Percentiles rank a stretch among this genome's conserved stretches.
phyloP scores from a whole-genome alignment of 768 basidiomycete genomes.

The Trametes maxima region DNA sequence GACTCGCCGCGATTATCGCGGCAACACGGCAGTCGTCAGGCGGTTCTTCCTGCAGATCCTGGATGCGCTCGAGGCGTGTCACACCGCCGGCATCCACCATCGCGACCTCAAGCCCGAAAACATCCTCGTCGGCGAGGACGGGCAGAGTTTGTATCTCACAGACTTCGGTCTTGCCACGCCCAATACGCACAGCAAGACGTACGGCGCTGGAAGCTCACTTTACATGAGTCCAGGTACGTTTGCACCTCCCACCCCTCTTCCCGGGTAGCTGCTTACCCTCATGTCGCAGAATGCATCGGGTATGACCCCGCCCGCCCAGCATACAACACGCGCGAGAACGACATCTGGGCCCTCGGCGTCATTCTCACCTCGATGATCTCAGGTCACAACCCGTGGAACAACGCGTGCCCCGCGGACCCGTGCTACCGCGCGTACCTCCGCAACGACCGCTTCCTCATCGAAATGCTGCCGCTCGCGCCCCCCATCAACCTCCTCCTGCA shows the following conservation, averaged over 20 bases:
- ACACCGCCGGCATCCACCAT: slow-evolving; percentile 52
- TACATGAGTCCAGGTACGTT: slow-evolving; percentile 74
- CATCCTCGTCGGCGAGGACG: slow-evolving; percentile 46
- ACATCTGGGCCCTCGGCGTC: slow-evolving; percentile 32
- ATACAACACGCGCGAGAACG: slow-evolving; percentile 25
- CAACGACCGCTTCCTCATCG: slow-evolving; percentile 73
- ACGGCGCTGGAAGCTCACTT: slow-evolving; percentile 60
- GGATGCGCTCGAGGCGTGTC: slow-evolving; percentile 54
- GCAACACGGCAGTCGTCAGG: slow-evolving; percentile 49
- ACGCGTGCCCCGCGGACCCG: slow-evolving; percentile 74
- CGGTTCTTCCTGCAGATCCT: slow-evolving; percentile 54
- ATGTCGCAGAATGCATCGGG: slow-evolving; percentile 28
- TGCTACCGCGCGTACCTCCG: slow-evolving; percentile 85
- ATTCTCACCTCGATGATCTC: slow-evolving; percentile 79
- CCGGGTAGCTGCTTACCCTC: background rate
- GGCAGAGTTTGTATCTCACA: slow-evolving; percentile 42
- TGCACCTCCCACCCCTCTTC: slow-evolving; percentile 29
- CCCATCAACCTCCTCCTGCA: slow-evolving; percentile 33
- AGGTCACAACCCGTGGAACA: slow-evolving; percentile 94
- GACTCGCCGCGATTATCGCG: slow-evolving; percentile 36
- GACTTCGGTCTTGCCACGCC: slow-evolving; percentile 46
- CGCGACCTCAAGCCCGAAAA: slow-evolving; percentile 63
- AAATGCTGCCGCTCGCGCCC: slow-evolving; percentile 37
- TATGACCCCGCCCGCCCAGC: background rate
- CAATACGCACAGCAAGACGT: slow-evolving; percentile 40